Base-by-base conservation (phyloP, 1,139 yeast genomes). In the Scheffersomyces titani region DNA sequence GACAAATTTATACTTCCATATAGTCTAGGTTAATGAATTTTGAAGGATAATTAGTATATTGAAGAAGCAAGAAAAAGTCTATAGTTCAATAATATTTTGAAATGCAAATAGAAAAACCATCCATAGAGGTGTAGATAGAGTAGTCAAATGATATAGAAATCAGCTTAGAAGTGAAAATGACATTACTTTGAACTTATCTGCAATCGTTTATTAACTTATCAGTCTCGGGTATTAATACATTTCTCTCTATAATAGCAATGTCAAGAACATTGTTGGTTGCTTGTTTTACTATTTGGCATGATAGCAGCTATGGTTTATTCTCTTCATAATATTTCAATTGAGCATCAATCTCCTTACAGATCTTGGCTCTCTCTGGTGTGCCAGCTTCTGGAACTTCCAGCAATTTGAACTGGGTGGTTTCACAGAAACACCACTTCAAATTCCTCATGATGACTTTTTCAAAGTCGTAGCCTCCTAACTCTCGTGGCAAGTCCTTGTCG, bases 391-490 rank as follows among this genome's bases (percentile, higher is more conserved):
- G 75, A 7, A 74, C 67, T 36, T 62, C 64, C 5, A 52, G 58
- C 18, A 74, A 51, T 44, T 68, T 57, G 47, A 74, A 59, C 40
- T 60, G 55, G 22, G 66, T 59, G 21, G 67, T 66, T 16, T 63
- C 63, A 62, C 80, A 75, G 57, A 60, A 72, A 56, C 74, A 65
- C 73, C 72, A 68, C 52, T 70, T 61, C 45, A 73, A 54, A 57
- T 70, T 70, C 45, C 65, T 60, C 65, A 70, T 61, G 6, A 75
- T 65, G 19, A 61, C 60, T 51, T 70, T 57, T 59, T 75, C 80
- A 49, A 74, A 64, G 59, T 75, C 80, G 55, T 63, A 64, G 5
- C 72, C 74, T 19, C 61, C 58, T 13, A 72, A 58, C 54, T 73
- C 78, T n/a, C 59, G 56, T 36, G 64, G 61, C n/a, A 75, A 61